Base-by-base conservation (phyloP, 139 green algal species). In the Chlorokybus atmophyticus region DNA sequence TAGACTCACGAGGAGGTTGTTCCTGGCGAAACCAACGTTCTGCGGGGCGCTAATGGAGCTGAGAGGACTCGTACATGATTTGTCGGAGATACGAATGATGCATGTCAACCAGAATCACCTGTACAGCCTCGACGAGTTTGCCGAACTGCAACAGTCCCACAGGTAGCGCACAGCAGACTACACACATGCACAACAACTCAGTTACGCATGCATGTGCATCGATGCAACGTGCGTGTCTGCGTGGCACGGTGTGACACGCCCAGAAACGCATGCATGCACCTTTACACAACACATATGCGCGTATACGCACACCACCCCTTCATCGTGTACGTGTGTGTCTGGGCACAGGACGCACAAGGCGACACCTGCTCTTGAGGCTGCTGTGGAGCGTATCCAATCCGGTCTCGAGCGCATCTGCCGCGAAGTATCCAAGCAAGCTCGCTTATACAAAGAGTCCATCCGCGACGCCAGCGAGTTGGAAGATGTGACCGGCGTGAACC, bases 401-500 rank as follows among this genome's bases (percentile, higher is more conserved):
- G 23, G 19, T 5, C 42, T 71, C 21, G 55, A 71, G 62, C 32
- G 40, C 38, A 39, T 71, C 10, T 44, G 25, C 8, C 31, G 25
- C 5, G 54, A 60, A 3, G 48, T 60, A 3, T 30, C 55, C 23
- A 63, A 50, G 23, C 47, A 64, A 39, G 62, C 29, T 30, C 24
- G 26, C 39, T 29, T 53, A 32, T 59, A 56, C 40, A 10, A 44
- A 32, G 53, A 60, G 29, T 30, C 7, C 53, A 60, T 60, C 40
- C 7, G 50, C 35, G 3, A 62, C 24, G 65, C 67, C 52, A 53
- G 25, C 27, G 55, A 73, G 32, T 39, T 59, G 21, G 56, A 50
- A 7, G 55, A 59, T 40, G 82, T 70, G 6, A 87, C 79, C 2
- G 82, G 82, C n/a, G 77, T 89, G 23, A 78, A 87, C 58, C 64